Conservation (phyloP, 306 rosid genomes). For the Hippophae tibetana region DNA sequence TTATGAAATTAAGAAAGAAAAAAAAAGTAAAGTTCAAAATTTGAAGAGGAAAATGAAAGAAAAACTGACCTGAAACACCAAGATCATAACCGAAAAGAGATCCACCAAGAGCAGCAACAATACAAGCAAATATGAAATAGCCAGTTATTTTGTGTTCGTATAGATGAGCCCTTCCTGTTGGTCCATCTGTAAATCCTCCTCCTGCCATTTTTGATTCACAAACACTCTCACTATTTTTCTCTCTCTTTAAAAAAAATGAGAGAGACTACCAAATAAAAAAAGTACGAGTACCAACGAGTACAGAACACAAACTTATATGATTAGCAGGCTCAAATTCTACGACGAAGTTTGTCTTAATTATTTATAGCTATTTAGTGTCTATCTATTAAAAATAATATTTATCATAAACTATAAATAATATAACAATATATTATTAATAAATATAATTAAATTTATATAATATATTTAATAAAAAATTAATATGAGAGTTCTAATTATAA, state of each 20-base stretch:
- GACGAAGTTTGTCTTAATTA: too few relatives aligned
- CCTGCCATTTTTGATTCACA: constrained; percentile 41
- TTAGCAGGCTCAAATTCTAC: too few relatives aligned
- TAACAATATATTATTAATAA: too few relatives aligned
- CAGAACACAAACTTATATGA: too few relatives aligned
- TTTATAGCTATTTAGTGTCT: too few relatives aligned
- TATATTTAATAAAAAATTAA: too few relatives aligned
- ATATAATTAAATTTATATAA: too few relatives aligned
- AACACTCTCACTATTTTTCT: not conserved
- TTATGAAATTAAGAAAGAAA: constrained; percentile 7
- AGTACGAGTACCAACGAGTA: too few relatives aligned
- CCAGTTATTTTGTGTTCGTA: constrained; percentile 54
- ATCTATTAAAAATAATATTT: too few relatives aligned
- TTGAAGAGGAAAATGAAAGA: not conserved
- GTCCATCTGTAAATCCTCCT: constrained; percentile 32
- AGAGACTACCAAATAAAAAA: too few relatives aligned
- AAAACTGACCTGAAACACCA: constrained; percentile 74
- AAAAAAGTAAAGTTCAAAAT: not conserved
- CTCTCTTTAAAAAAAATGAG: not conserved
- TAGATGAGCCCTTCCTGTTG: constrained; percentile 53
- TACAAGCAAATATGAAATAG: constrained; percentile 57
- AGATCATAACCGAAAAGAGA: constrained; percentile 86
- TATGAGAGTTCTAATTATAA: too few relatives aligned
- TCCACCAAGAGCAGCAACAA: constrained; percentile 86
- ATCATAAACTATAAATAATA: too few relatives aligned